Base-by-base conservation (phyloP, 2,329 filamentous ascomycete genomes). In the Myriosclerotinia scirpicola region DNA sequence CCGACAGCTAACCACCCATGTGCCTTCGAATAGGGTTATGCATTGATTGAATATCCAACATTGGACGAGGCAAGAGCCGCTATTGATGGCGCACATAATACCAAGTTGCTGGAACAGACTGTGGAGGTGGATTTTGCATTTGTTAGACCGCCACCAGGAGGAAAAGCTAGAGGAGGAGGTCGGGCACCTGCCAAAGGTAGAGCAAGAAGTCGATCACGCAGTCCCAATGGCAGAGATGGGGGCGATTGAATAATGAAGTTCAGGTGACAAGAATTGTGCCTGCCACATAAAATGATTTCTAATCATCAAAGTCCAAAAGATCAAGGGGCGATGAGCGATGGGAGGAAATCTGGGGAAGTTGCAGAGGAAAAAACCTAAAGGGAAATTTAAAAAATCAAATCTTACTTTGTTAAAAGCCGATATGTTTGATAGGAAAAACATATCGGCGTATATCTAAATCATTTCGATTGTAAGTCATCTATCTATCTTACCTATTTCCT, bases 41-140 rank as follows among this genome's bases (percentile, higher is more conserved):
- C 90, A 40, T 80, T 95, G 72, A 93, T 95, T 77, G 92, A 95
- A 77, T 95, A 93, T 78, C 83, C 90, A 1, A 94, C 91, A 0
- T 81, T 93, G 52, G 84, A 88, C 70, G 91, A 95, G 77, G 91
- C 91, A 17, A 86, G 89, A 70, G 90, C 89, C n/a, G 91, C 91
- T 54, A 92, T 95, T 74, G 88, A 92, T 77, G 89, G 87, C 73
- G 89, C 90, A n/a, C 85, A 95, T 77, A 82, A 87, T 69, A 87
- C 88, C 53, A 91, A 93, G 78, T 81, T 95, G 66, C 84, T 95
- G 54, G 91, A 95, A 73, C 91, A 95, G 82, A 92, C 89, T 9
- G 84, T 95, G 70, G 81, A 85, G 67, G 91, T 94, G 68, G 91
- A 95, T 79, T 95, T 93, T 78, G 92, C 91, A 1, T 95, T 95